Base-by-base conservation (phyloP, 108 stramenopile species). In the Mediolabrus comicus region DNA sequence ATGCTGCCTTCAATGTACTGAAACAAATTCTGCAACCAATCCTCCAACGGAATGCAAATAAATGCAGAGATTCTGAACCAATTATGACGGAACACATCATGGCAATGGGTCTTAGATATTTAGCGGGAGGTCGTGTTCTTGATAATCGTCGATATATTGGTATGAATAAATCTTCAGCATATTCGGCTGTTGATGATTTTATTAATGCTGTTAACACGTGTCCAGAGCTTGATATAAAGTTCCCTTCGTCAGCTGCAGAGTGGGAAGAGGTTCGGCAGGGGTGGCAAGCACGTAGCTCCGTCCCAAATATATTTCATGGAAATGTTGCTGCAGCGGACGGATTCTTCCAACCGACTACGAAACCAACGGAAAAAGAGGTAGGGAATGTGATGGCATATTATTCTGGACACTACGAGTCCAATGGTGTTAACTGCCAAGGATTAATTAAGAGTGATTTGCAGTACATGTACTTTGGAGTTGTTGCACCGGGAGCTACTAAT, bases 361-460 rank as follows among this genome's bases (percentile, higher is more conserved):
- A 10, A 19, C 75, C 75, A 28, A 51, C 61, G 4, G 17, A 29
- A n/a, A 51, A 51, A 32, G 64, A 65, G 19, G n/a, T 32, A 4
- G 31, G 14, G 5, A 33, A 51, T 29, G 64, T 65, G 7, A 38
- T 38, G 24, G 59, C 62, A 1, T 73, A 73, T 41, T 79, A 54
- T 27, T 73, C 72, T 49, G 78, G 78, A 2, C 78, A 79, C 53
- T 74, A 79, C 43, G 56, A 68, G 31, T 35, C 53, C 13, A 62
- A 67, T 53, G 78, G 78, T 17, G 32, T 79, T 6, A 79, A 79
- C 27, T 65, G 71, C 12, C 72, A 73, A 53, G 78, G 73, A 10
- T 4, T n/a, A 1, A 59, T 67, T 28, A 66, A 69, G 43, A 17
- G 49, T 10, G 17, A 59, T 14, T 62, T 53, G 3, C 65, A 64